These are phyloP conservation scores for Senecio squalidus DNA, from an alignment of 140 eudicot species.

Conservation along the genomic window DNA sequence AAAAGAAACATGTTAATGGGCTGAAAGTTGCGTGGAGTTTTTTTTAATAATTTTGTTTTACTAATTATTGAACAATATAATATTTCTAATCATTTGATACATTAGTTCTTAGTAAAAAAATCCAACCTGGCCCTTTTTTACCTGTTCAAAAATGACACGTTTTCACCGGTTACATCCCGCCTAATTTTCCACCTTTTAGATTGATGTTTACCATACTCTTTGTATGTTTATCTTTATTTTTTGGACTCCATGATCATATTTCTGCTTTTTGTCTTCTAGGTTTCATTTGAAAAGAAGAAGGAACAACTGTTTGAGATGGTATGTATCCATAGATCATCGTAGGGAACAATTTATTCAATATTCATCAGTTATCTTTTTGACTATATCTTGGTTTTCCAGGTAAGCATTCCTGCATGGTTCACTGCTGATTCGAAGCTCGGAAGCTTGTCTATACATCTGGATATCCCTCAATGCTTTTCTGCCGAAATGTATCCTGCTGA, in stretches of 20 bases:
- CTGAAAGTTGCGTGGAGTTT: no score
- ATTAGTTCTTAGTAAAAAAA: no score
- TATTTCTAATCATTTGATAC: no score
- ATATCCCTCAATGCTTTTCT: constrained; percentile 85
- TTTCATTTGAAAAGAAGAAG: constrained; percentile 71
- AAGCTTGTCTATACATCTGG: constrained; percentile 81
- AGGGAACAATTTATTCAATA: not conserved
- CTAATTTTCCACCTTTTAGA: no score
- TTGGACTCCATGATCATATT: constrained; percentile 15
- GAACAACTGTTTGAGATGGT: constrained; percentile 94
- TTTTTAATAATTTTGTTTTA: no score
- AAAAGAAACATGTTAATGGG: not conserved
- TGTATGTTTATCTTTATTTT: not conserved
- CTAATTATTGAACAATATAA: no score
- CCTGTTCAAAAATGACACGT: not conserved
- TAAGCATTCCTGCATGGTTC: constrained; percentile 93
- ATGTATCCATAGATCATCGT: constrained; percentile 15
- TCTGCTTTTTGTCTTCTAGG: constrained; percentile 29
- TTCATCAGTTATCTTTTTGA: constrained; percentile 3
- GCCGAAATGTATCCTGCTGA: constrained; percentile 96
- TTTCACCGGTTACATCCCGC: no score
- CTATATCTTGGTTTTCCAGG: constrained; percentile 38
- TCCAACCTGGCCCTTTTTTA: not conserved
- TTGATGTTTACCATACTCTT: not conserved
- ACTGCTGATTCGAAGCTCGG: constrained; percentile 88